Evolutionary conservation across 2,329 filamentous ascomycete species (phyloP).

Genomic region (Alternaria sp.): DNA sequence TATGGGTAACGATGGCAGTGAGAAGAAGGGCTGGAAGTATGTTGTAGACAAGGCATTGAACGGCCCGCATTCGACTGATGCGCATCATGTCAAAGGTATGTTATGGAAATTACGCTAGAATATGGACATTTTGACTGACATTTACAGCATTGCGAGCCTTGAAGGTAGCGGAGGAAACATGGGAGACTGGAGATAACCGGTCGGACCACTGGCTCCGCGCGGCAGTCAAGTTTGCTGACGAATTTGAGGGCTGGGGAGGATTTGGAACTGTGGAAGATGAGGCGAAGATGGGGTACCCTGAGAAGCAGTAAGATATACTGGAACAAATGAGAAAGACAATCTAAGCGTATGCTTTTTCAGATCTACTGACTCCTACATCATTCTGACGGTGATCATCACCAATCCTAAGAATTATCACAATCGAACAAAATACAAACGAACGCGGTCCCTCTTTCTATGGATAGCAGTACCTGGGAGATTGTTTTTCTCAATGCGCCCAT

Average conservation of each 20-base stretch:
- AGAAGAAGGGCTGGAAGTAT: conserved; percentile 77
- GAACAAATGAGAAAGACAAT: not conserved
- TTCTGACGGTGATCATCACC: not conserved
- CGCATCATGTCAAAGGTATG: conserved; percentile 84
- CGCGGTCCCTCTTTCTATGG: not conserved
- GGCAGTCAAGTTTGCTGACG: conserved; percentile 76
- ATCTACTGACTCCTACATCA: not conserved
- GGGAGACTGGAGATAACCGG: conserved; percentile 66
- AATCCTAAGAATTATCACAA: not conserved
- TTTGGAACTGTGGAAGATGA: conserved; percentile 49
- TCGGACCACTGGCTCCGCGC: conserved; percentile 72
- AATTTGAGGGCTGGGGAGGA: conserved; percentile 74
- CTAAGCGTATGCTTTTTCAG: not conserved
- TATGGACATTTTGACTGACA: conserved; percentile 19
- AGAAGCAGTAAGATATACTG: conserved; percentile 9
- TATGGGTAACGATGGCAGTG: conserved; percentile 68
- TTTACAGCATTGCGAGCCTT: conserved; percentile 72
- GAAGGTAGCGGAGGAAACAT: conserved; percentile 76
- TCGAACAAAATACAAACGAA: not conserved
- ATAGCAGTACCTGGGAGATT: no score
- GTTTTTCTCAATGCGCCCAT: rapidly evolving
- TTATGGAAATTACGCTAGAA: not conserved
- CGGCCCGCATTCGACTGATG: conserved; percentile 73
- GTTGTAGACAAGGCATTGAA: conserved; percentile 76
- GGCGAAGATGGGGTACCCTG: conserved; percentile 34